Percentiles rank a stretch among this genome's conserved stretches.
Conservation (phyloP, 106 monocot species). For the Ottelia alismoides region DNA sequence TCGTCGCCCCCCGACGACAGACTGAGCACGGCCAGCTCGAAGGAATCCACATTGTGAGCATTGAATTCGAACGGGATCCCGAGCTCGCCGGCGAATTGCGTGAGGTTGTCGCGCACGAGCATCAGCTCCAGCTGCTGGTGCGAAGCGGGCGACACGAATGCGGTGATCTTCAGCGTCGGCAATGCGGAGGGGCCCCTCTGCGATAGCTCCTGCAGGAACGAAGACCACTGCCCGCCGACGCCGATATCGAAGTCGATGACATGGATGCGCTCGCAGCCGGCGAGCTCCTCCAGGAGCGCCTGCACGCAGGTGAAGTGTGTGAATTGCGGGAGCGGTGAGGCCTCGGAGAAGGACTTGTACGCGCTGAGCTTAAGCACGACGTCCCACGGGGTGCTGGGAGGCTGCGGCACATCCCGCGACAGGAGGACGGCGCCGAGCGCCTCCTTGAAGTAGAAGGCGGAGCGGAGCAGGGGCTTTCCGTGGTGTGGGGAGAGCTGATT, state of each 20-base stretch:
- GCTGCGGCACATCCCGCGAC: too few species aligned
- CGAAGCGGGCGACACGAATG: conserved; percentile 33
- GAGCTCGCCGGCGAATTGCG: conserved; percentile 51
- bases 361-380: conserved; percentile 62
- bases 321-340: conserved; percentile 74
- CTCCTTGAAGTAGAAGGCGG: too few species aligned
- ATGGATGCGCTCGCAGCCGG: conserved; percentile 33
- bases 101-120: conserved; percentile 63
- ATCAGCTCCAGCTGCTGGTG: conserved; percentile 63
- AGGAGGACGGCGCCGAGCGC: too few species aligned
- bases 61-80: conserved; percentile 65
- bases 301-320: conserved; percentile 75
- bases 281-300: conserved; percentile 67
- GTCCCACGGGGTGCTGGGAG: too few species aligned
- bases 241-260: conserved; percentile 85
- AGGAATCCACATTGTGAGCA: conserved; percentile 31
- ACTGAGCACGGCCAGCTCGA: conserved; percentile 34
- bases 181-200: conserved; percentile 21
- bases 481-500: too few species aligned
- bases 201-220: conserved; percentile 81
- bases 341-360: conserved; percentile 73
- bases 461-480: too few species aligned
- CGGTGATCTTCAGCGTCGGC: conserved; percentile 58
- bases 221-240: conserved; percentile 76
- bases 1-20: conserved; percentile 22